Evolutionary conservation across 2,329 filamentous ascomycete species (phyloP), one percentile per base, ranked within the genome.

Genomic region (Colletotrichum incanum): DNA sequence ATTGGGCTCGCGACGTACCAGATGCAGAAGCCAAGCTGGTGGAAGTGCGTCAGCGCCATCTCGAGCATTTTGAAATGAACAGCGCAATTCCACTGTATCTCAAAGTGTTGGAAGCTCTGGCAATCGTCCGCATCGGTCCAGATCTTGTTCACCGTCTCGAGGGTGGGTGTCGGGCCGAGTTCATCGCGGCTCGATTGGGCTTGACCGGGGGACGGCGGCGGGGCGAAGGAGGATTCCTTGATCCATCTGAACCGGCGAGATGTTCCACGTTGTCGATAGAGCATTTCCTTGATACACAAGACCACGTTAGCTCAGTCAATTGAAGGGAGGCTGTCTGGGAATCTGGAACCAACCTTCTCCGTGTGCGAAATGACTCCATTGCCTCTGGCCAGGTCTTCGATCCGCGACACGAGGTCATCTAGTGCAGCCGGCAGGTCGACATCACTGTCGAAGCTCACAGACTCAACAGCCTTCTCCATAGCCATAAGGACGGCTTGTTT

Each of bases 401-500:
- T 55, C 18, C 31, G 52, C 52, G 31, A 55, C 3, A 55, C 31
- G 18, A 55, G 8, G 18, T 55, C 8, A 5, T 55, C 52, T 5
- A 55, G 28, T 37, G 31, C 31, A 55, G 18, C 28, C 1, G 52
- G 52, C 28, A 55, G 52, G 14, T 55, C 52, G 31, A 28, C 52
- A 23, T 55, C 52, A 23, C 31, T 5, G 7, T 55, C 31, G 20
- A 55, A 37, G 52, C 31, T 55, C 28, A 23, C 52, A 23, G 28
- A 4, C 52, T 55, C 52, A 23, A 62, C 45, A 37, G 59, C 59
- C 28, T 62, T 47, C 28, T 62, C 43, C 26, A 62, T 28, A 9
- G 26, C 26, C 43, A 62, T 49, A 4, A 62, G 41, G 43, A 47
- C 59, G 26, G 28, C 43, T 31, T 62, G 59, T 62, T 62, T 62